Evolutionary conservation across 2,329 filamentous ascomycete species (phyloP).

Genomic region (Neurospora sp.): DNA sequence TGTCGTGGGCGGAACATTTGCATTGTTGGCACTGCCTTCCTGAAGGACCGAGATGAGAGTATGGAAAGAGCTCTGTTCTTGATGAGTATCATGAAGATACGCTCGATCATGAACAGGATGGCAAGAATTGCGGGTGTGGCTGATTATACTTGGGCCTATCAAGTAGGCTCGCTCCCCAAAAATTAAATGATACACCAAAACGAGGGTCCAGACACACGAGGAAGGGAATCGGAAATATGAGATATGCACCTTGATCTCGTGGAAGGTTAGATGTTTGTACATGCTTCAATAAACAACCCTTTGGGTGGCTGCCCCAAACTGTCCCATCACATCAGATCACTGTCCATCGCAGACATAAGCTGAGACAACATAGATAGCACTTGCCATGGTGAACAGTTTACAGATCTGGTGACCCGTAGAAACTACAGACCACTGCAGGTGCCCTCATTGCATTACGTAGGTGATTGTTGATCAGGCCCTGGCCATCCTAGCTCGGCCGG

Average conservation of each 20-base stretch:
- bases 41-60: neutral
- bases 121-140: neutral
- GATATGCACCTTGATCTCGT: neutral
- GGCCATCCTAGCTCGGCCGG: neutral
- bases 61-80: neutral
- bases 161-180: too few species aligned
- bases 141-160: neutral
- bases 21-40: slow-evolving; percentile 54
- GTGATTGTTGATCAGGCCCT: neutral
- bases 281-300: neutral
- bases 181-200: too few species aligned
- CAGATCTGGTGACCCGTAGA: neutral
- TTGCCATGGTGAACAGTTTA: neutral
- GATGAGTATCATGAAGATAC: neutral
- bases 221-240: neutral
- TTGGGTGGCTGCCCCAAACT: neutral
- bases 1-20: slow-evolving; percentile 73
- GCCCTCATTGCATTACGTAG: neutral
- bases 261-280: neutral
- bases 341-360: neutral
- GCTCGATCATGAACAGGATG: neutral
- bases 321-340: neutral
- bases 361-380: neutral
- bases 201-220: neutral
- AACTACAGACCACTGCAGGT: neutral